These are phyloP conservation scores for Mycena venus DNA, from an alignment of 768 basidiomycete species.

Conservation along the genomic window DNA sequence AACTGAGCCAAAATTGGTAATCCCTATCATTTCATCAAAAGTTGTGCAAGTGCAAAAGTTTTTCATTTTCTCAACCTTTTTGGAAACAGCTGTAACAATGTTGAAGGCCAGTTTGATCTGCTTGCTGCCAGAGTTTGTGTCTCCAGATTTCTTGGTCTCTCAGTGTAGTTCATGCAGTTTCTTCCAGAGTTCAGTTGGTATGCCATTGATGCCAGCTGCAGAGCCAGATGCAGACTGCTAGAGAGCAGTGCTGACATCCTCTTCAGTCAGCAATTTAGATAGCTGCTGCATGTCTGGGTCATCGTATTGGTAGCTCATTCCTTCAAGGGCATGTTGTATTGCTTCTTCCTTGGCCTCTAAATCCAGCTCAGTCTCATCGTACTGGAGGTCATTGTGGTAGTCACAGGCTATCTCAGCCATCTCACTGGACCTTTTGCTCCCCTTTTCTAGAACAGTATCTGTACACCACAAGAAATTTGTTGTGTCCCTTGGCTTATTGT, in stretches of 20 bases:
- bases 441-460: not conserved
- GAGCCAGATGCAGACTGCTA: not conserved
- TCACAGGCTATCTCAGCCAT: slow-evolving; percentile 18
- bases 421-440: not conserved
- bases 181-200: slow-evolving; percentile 13
- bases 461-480: not conserved
- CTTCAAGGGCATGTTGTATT: not conserved
- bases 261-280: not conserved
- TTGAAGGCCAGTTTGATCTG: not conserved
- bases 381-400: slow-evolving; percentile 23
- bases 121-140: not conserved
- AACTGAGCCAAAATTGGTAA: too few relatives aligned
- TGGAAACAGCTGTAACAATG: not conserved
- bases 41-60: too few relatives aligned
- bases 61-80: too few relatives aligned
- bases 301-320: not conserved
- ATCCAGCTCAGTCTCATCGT: not conserved
- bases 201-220: slow-evolving; percentile 7
- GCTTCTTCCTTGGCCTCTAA: not conserved
- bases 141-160: not conserved
- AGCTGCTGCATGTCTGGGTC: not conserved
- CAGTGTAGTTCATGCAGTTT: not conserved
- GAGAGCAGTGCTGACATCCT: not conserved
- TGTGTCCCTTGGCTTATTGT: not conserved
- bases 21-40: too few relatives aligned